A percentile compares a stretch with the other conserved stretches of the same genome.
These are phyloP conservation scores for Hysterangium stoloniferum DNA, from an alignment of 768 basidiomycete species.

Conservation along the genomic window DNA sequence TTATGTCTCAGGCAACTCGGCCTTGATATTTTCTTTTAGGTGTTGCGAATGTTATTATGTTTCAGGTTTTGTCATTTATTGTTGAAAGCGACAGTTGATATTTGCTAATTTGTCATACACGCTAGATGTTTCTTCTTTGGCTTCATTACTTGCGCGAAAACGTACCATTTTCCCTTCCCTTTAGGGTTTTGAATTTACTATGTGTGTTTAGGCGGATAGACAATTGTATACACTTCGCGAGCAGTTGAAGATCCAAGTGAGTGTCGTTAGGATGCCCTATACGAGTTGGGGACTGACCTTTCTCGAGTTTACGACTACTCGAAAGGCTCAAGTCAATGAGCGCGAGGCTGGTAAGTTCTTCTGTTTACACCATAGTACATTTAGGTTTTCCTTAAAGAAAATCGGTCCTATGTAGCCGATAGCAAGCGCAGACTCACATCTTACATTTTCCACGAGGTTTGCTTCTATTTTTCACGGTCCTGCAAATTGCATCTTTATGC, in stretches of 20 bases:
- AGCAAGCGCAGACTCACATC: conserved; percentile 77
- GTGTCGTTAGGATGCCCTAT: neutral
- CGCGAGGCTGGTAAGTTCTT: conserved; percentile 36
- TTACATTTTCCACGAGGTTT: conserved; percentile 48
- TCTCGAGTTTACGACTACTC: conserved; percentile 37
- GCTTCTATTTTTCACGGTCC: neutral
- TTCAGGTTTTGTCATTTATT: conserved; percentile 28
- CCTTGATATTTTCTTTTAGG: neutral
- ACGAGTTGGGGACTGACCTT: neutral
- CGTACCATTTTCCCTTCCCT: neutral
- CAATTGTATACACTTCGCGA: conserved; percentile 42
- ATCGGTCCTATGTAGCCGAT: conserved; percentile 40
- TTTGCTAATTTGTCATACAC: neutral
- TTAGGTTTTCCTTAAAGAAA: neutral
- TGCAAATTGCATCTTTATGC: neutral
- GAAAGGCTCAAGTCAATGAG: conserved; percentile 57
- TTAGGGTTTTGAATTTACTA: neutral
- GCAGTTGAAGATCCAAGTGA: conserved; percentile 41
- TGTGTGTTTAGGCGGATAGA: conserved; percentile 31
- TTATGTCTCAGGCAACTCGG: conserved; percentile 18
- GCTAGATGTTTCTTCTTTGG: conserved; percentile 10
- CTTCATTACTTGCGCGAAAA: conserved; percentile 13
- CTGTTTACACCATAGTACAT: neutral
- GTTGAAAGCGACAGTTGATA: too few relatives aligned
- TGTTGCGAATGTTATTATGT: conserved; percentile 19